Evolutionary conservation across 2,329 filamentous ascomycete species (phyloP), one percentile per base, ranked within the genome.

Genomic region (Blastomyces emzantsi): DNA sequence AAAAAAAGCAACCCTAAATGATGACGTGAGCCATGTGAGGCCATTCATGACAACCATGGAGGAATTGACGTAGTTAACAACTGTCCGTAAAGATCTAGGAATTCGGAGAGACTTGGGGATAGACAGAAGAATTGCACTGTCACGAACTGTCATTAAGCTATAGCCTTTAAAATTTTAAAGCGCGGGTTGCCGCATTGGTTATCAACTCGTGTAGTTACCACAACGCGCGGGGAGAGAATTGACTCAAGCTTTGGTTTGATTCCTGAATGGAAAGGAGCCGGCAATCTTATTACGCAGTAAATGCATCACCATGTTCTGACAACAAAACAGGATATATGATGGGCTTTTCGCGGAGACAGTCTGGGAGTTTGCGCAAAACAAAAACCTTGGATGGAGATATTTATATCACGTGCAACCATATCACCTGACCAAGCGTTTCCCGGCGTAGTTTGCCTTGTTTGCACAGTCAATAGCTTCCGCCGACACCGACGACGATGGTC

Each of bases 391-490:
- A 49, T 19, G 17, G 15, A 22, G 15, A 49, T 19, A 49, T 30
- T 30, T 30, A 30, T 30, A 30, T 30, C 28, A 30, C 28, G 28
- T 30, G 28, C n/a, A n/a, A n/a, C n/a, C n/a, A n/a, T n/a, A n/a
- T n/a, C n/a, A n/a, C n/a, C n/a, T n/a, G n/a, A n/a, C n/a, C n/a
- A n/a, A n/a, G n/a, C n/a, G n/a, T n/a, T n/a, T 30, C 28, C 28
- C 4, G 4, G 33, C 33, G 33, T 33, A n/a, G 43, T 47, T 51
- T 41, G 45, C 33, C 47, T 25, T 58, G 63, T 64, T 64, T 64
- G 63, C 63, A 62, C 19, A 11, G 47, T 60, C 39, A 63, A 60
- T 39, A 39, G 0, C 33, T 25, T 2, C n/a, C 28, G 43, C 17
- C 39, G 13, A 25, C 33, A 3, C 7, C n/a, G 17, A 30, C n/a